Evolutionary conservation across 2,329 filamentous ascomycete species (phyloP), one percentile per base, ranked within the genome.

Genomic region (Talaromyces atroroseus): DNA sequence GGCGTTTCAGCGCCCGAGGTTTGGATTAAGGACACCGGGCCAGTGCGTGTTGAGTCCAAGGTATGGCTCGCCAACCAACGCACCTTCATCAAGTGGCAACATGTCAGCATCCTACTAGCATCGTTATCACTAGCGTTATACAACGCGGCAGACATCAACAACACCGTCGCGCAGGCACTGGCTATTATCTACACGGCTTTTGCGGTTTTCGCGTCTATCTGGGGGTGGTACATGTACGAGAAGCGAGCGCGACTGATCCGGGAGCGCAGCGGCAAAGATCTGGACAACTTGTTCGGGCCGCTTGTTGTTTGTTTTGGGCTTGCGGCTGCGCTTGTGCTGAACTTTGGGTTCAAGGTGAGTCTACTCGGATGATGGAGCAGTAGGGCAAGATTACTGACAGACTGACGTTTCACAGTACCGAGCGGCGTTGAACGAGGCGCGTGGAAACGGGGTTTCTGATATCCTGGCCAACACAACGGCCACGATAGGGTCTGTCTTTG

Each of bases 31-130:
- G 95, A 99, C 73, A 83, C 88, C 34, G 92, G 94, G 2, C 89
- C 91, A 36, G 82, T 97, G 62, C 88, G 91, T 68, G 90, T 99
- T 57, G 94, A 99, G 76, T 91, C 90, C 60, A 99, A 99, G 75
- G 92, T 99, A 29, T 99, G 94, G 92, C 86, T 99, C 57, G 94
- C 94, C 54, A 99, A 99, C 73, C 92, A 99, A 76, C 87, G 94
- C 60, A 99, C 94, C 0, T 99, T 96, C 70, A 87, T 99, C 73
- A 97, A 96, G 74, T 99, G 94, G 94, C 90, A 97, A 77, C 92
- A 97, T 71, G 91, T 99, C 66, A 87, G 85, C 60, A 84, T 99
- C 49, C 80, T 99, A 14, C 84, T 99, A 23, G 92, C 91, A 38
- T 86, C 87, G 21, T 76, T 99, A 29, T 89, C 90, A 0, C 77